Evolutionary conservation across 2,329 filamentous ascomycete genomes (phyloP).

Genomic region (Decorospora gaudefroyi): DNA sequence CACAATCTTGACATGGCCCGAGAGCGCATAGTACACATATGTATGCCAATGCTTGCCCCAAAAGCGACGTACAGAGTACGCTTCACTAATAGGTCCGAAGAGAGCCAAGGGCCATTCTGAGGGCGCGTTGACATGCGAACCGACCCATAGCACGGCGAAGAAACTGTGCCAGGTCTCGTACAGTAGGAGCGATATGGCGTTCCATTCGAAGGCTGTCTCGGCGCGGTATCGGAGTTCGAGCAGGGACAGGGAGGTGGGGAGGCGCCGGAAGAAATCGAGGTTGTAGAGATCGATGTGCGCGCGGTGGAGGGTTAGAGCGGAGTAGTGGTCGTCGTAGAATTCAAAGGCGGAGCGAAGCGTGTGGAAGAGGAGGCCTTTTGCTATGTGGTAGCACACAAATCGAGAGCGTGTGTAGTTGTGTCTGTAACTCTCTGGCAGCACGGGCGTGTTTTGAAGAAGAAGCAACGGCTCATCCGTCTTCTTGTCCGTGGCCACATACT

Average conservation of each 20-base stretch:
- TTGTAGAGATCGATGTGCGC: neutral
- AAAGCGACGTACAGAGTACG: constrained; percentile 21
- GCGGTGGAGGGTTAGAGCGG: neutral
- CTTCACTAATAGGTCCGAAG: constrained; percentile 12
- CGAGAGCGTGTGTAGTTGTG: constrained; percentile 8
- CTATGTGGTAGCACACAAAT: constrained; percentile 5
- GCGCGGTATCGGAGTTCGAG: constrained; percentile 7
- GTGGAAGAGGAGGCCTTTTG: neutral
- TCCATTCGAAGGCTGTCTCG: constrained; percentile 13
- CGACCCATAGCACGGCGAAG: constrained; percentile 19
- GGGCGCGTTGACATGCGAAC: constrained; percentile 7
- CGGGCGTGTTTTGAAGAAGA: neutral
- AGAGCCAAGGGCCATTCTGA: constrained; percentile 16
- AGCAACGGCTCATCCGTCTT: constrained; percentile 9
- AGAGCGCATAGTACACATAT: constrained; percentile 22
- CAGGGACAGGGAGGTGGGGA: constrained; percentile 8
- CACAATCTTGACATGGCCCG: constrained; percentile 19
- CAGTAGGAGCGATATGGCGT: constrained; percentile 16
- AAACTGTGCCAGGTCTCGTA: constrained; percentile 21
- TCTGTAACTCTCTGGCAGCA: neutral
- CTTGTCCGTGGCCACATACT: constrained; percentile 1
- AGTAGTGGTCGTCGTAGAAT: neutral
- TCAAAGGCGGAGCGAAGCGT: neutral
- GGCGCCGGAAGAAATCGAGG: constrained; percentile 8
- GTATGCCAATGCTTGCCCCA: constrained; percentile 33